These are phyloP conservation scores for Candida glucosophila DNA, from an alignment of 1,139 yeast genomes.

Conservation along the genomic window DNA sequence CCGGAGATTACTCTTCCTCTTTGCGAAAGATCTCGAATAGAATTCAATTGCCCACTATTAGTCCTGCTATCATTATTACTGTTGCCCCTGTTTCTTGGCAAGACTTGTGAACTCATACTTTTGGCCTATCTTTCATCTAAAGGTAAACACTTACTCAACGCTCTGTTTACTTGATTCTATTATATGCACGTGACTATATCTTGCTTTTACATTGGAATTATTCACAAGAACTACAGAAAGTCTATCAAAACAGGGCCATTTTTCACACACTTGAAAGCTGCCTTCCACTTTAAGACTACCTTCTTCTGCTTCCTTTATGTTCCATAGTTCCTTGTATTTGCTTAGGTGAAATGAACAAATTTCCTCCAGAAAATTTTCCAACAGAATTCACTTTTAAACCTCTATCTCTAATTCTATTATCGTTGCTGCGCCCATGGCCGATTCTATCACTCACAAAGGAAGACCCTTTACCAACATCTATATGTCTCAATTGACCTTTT, in stretches of 20 bases:
- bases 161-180: too few species aligned
- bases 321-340: slow-evolving; percentile 50
- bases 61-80: slow-evolving; percentile 3
- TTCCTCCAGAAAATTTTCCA: slow-evolving; percentile 76
- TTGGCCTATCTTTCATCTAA: neutral
- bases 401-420: slow-evolving; percentile 46
- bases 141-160: neutral
- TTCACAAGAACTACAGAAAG: too few species aligned
- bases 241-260: too few species aligned
- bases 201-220: too few species aligned
- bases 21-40: slow-evolving; percentile 15
- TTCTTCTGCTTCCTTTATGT: slow-evolving; percentile 5
- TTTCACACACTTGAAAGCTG: too few species aligned
- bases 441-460: slow-evolving; percentile 46
- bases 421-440: slow-evolving; percentile 38
- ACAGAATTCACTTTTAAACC: slow-evolving; percentile 74
- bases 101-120: slow-evolving; percentile 9
- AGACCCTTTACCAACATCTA: slow-evolving; percentile 47
- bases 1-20: slow-evolving; percentile 21
- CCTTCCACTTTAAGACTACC: slow-evolving; percentile 1
- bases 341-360: slow-evolving; percentile 60
- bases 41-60: slow-evolving; percentile 7
- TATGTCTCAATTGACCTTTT: slow-evolving; percentile 55
- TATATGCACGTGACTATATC: too few species aligned
- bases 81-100: slow-evolving; percentile 17